Evolutionary conservation across 306 rosid genomes (phyloP).

Genomic region (Malus orientalis): DNA sequence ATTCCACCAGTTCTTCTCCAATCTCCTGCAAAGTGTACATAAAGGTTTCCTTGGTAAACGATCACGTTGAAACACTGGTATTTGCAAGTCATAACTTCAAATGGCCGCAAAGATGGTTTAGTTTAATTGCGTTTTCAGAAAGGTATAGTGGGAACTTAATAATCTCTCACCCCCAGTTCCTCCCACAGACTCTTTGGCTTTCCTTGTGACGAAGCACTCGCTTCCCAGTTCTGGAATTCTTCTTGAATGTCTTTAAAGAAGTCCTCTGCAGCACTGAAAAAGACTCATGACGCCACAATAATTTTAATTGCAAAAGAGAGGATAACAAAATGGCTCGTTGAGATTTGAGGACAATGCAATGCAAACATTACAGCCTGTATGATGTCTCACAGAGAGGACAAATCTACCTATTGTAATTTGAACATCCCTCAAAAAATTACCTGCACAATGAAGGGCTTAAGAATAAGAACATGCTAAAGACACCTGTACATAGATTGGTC

Average conservation of each 20-base stretch:
- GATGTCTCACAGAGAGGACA: slow-evolving; percentile 50
- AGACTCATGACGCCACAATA: neutral
- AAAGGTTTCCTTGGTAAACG: neutral
- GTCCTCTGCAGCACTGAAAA: slow-evolving; percentile 48
- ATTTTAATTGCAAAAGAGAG: neutral
- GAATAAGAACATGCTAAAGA: slow-evolving; percentile 36
- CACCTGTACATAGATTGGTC: neutral
- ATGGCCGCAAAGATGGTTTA: neutral
- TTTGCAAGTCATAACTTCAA: neutral
- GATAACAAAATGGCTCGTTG: slow-evolving; percentile 16
- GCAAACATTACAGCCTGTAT: slow-evolving; percentile 22
- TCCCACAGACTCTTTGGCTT: slow-evolving; percentile 95
- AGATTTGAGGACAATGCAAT: slow-evolving; percentile 18
- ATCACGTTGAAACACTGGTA: neutral
- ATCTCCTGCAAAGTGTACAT: slow-evolving; percentile 59
- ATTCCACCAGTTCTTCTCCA: slow-evolving; percentile 95
- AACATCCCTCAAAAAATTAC: slow-evolving; percentile 88
- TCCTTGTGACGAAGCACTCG: slow-evolving; percentile 68
- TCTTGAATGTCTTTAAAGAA: slow-evolving; percentile 84
- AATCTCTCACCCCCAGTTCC: slow-evolving; percentile 68
- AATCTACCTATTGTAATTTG: slow-evolving; percentile 97
- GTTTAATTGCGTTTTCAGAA: neutral
- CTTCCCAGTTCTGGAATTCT: slow-evolving; percentile 93
- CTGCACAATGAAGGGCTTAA: slow-evolving; percentile 71
- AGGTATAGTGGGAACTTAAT: neutral